Evolutionary conservation across 208 protist genomes (phyloP), one percentile per base, ranked within the genome.

Genomic region (Entamoeba dispar): DNA sequence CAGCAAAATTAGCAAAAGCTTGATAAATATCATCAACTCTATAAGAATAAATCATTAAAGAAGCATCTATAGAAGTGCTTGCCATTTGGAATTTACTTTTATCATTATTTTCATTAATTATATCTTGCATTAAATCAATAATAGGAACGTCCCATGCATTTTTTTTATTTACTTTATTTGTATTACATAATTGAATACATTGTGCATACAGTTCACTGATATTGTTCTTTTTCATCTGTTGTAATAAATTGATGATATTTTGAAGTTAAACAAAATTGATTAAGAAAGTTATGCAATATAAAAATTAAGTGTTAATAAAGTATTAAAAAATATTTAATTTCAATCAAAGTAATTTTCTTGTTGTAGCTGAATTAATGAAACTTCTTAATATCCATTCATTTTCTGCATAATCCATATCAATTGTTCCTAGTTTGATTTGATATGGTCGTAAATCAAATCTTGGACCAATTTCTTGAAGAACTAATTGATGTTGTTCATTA

Each of bases 291-390:
- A 43, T 43, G 38, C 38, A 43, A 43, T 2, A 43, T 43, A 43
- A 43, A 43, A 43, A 43, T 43, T 43, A 43, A 43, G 2, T 43
- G 38, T 43, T 43, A 43, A 43, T 43, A 2, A 43, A 2, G 38
- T 43, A 43, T 43, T 43, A 43, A 43, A 43, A 43, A 43, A 43
- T 43, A 43, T 43, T 43, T 43, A 43, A 43, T 43, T 43, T 43
- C 38, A 43, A 22, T 69, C 22, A 69, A 69, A 69, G 55, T 14
- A 69, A 38, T 90, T 27, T 19, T 90, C 69, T 27, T 10, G 69
- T 99, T 94, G 97, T 97, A 8, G 98, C 97, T 2, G 97, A 98
- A 96, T 99, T 99, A 97, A 99, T 99, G 96, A 99, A 99, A 49
- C 98, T 98, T 94, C 96, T 95, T 91, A 99, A 96, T 50, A 98